These are phyloP conservation scores for Fragaria iinumae DNA, from an alignment of 306 rosid genomes.

Conservation along the genomic window DNA sequence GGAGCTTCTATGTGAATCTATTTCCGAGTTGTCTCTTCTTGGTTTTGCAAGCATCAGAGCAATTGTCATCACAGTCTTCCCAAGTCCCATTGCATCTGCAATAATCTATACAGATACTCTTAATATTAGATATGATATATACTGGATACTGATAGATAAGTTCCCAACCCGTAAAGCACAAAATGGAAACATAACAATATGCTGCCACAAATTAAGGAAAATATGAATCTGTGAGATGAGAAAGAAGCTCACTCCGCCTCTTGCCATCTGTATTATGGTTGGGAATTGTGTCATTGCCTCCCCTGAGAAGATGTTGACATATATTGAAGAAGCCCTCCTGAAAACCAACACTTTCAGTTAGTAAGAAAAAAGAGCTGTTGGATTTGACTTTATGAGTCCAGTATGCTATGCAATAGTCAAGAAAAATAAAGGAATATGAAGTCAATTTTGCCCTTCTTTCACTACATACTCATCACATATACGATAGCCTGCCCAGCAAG, in stretches of 20 bases:
- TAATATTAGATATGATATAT: constrained; percentile 16
- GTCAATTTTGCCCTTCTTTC: neutral
- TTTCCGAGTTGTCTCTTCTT: constrained; percentile 37
- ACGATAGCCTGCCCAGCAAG: constrained; percentile 78
- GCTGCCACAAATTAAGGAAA: neutral
- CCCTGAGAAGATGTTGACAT: constrained; percentile 69
- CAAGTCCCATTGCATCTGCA: constrained; percentile 96
- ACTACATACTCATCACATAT: constrained; percentile 60
- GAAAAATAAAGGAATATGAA: neutral
- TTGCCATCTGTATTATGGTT: constrained; percentile 66
- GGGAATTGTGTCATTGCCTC: constrained; percentile 62
- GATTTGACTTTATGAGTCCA: neutral
- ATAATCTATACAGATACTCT: constrained; percentile 45
- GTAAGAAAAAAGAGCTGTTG: neutral
- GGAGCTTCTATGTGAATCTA: constrained; percentile 19
- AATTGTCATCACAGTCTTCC: constrained; percentile 88
- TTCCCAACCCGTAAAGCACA: neutral
- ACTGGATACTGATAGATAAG: neutral
- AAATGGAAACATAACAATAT: neutral
- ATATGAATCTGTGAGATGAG: constrained; percentile 13
- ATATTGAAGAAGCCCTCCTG: constrained; percentile 61
- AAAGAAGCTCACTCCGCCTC: constrained; percentile 81
- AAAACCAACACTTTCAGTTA: constrained; percentile 12
- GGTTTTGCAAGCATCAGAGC: constrained; percentile 60
- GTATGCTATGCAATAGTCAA: neutral